phyloP scores from a whole-genome alignment of 2,329 filamentous ascomycete genomes.

The Sporothrix curviconia region DNA sequence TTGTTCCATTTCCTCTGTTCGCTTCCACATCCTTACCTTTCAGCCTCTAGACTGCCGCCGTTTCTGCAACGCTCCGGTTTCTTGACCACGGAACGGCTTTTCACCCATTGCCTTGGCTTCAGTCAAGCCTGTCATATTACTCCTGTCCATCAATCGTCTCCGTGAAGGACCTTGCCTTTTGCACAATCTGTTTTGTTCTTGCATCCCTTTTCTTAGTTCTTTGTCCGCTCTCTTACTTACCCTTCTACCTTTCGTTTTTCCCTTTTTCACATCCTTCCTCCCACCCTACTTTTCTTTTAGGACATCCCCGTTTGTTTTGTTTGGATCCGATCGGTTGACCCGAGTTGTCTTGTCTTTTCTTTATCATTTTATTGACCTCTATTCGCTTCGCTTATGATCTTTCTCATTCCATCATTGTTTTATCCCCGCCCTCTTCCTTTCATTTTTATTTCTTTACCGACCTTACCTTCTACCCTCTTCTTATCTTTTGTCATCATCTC shows the following conservation, averaged over 20 bases:
- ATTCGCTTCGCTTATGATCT: no score
- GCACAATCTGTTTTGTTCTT: neutral
- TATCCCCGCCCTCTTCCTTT: neutral
- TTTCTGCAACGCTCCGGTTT: slow-evolving; percentile 12
- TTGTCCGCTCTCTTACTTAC: neutral
- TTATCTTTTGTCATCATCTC: neutral
- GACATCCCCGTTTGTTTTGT: neutral
- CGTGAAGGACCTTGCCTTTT: neutral
- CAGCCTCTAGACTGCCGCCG: neutral
- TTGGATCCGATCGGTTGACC: slow-evolving; percentile 11
- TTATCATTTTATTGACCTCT: no score
- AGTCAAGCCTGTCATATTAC: neutral
- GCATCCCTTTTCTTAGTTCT: neutral
- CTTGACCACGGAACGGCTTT: neutral
- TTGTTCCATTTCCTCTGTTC: neutral
- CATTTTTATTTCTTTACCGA: neutral
- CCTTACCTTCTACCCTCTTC: neutral
- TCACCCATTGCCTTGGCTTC: neutral
- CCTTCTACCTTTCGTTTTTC: neutral
- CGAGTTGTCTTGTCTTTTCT: neutral
- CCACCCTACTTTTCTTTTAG: neutral
- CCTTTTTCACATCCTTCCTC: neutral
- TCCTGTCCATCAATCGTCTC: neutral
- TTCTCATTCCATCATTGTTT: no score
- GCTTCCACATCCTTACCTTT: neutral